phyloP scores from a whole-genome alignment of 495 filamentous ascomycete species.

The Penicillium macrosclerotiorum region DNA sequence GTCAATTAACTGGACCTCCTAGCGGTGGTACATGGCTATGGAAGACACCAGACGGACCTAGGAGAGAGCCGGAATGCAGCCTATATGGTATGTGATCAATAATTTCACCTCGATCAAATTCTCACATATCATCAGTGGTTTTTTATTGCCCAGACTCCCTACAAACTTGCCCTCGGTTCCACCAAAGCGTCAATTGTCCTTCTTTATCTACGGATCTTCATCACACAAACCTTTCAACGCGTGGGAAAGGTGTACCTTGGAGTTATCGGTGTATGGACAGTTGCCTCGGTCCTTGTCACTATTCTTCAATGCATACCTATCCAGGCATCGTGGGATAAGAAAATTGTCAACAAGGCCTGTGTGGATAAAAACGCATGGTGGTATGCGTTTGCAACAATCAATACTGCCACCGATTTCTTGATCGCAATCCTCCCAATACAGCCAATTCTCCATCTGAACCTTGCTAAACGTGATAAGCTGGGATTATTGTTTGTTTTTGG shows the following conservation, averaged over 20 bases:
- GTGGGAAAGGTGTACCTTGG: conserved; percentile 14
- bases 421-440: conserved; percentile 40
- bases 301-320: conserved; percentile 30
- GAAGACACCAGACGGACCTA: conserved; percentile 4
- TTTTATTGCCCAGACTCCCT: conserved; percentile 15
- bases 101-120: background rate
- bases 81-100: conserved; percentile 3
- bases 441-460: conserved; percentile 31
- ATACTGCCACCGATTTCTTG: conserved; percentile 38
- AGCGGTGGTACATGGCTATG: conserved; percentile 7
- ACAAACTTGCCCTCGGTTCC: conserved; percentile 13
- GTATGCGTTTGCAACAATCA: conserved; percentile 16
- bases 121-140: conserved; percentile 12
- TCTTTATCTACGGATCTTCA: conserved; percentile 24
- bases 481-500: conserved; percentile 33
- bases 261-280: conserved; percentile 19
- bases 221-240: conserved; percentile 16
- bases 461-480: conserved; percentile 29
- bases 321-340: conserved; percentile 25
- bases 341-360: conserved; percentile 12
- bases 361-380: conserved; percentile 12
- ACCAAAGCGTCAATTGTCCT: conserved; percentile 18
- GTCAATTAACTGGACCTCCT: no score
- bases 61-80: conserved; percentile 4
- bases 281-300: conserved; percentile 17